Percentiles rank a stretch among this genome's conserved stretches.
Evolutionary conservation across 768 basidiomycete genomes (phyloP).

Genomic region (Paxillus involutus): DNA sequence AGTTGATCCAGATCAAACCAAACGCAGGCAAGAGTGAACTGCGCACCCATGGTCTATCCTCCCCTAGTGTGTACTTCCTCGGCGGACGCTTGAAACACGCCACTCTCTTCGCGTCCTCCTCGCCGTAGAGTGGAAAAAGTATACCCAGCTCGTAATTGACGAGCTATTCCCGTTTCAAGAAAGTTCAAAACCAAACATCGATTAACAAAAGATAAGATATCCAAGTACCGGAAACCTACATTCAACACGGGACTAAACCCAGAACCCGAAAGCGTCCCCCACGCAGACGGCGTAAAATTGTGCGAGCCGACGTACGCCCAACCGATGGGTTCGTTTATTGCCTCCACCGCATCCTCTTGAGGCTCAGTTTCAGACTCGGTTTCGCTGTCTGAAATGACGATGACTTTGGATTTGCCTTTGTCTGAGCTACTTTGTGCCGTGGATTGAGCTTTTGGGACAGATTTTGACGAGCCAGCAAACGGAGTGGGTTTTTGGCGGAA

Average conservation of each 20-base stretch:
- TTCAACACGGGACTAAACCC: conserved; percentile 71
- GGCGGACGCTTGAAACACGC: conserved; percentile 71
- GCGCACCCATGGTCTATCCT: no score
- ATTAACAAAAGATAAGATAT: not conserved
- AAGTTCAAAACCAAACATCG: not conserved
- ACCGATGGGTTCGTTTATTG: conserved; percentile 46
- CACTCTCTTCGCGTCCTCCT: conserved; percentile 52
- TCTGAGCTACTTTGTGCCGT: conserved; percentile 13
- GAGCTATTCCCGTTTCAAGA: conserved; percentile 43
- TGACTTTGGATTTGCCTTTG: conserved; percentile 27
- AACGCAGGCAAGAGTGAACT: no score
- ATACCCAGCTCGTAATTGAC: conserved; percentile 88
- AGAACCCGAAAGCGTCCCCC: conserved; percentile 78
- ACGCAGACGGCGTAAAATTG: conserved; percentile 89
- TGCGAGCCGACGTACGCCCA: conserved; percentile 90
- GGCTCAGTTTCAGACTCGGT: conserved; percentile 36
- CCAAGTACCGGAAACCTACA: conserved; percentile 40
- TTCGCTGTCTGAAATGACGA: conserved; percentile 34
- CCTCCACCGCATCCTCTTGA: conserved; percentile 26
- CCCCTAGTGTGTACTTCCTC: no score
- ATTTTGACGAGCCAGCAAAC: conserved; percentile 14
- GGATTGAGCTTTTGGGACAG: not conserved
- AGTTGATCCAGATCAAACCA: no score
- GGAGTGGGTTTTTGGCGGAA: conserved; percentile 36
- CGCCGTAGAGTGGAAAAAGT: conserved; percentile 64